A percentile compares a stretch with the other conserved stretches of the same genome.
These are phyloP conservation scores for Scedosporium boydii DNA, from an alignment of 2,329 filamentous ascomycete genomes.

Conservation along the genomic window DNA sequence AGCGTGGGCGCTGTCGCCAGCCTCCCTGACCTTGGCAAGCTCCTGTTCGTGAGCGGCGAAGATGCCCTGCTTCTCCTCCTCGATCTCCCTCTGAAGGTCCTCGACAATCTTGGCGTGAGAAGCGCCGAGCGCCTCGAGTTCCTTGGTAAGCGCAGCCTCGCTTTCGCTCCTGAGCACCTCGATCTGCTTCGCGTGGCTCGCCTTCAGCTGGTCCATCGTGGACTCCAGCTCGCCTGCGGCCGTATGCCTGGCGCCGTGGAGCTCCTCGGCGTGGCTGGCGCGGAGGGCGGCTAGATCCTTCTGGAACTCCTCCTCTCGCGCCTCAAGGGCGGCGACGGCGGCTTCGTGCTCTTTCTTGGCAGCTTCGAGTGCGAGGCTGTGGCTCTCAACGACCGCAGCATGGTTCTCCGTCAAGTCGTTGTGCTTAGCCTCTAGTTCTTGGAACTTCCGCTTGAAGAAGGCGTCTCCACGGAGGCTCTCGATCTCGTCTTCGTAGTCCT, in stretches of 20 bases:
- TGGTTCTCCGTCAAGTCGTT: constrained; percentile 33
- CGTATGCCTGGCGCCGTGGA: constrained; percentile 45
- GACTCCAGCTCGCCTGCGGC: constrained; percentile 44
- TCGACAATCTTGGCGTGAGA: constrained; percentile 34
- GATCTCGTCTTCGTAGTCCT: constrained; percentile 57
- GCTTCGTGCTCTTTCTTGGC: constrained; percentile 33
- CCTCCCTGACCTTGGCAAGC: constrained; percentile 20
- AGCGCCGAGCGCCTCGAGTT: constrained; percentile 31
- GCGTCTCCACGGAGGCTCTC: constrained; percentile 54
- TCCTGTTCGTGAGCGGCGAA: constrained; percentile 21
- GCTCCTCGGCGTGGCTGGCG: constrained; percentile 47
- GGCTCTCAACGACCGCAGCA: constrained; percentile 24
- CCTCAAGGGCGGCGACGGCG: constrained; percentile 35
- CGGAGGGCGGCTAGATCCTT: constrained; percentile 44
- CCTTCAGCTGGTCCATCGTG: constrained; percentile 29
- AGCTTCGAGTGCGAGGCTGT: constrained; percentile 31
- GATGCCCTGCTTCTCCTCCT: constrained; percentile 11
- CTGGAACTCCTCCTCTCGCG: constrained; percentile 43
- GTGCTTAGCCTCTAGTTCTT: constrained; percentile 49
- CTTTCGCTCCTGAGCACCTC: constrained; percentile 33
- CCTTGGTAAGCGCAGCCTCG: constrained; percentile 26
- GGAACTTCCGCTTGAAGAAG: constrained; percentile 54
- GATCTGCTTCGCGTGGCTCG: constrained; percentile 41
- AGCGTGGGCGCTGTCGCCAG: constrained; percentile 16
- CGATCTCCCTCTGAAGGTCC: constrained; percentile 26